Conservation (phyloP, 148 eudicot genomes). For the Limonium bicolor region DNA sequence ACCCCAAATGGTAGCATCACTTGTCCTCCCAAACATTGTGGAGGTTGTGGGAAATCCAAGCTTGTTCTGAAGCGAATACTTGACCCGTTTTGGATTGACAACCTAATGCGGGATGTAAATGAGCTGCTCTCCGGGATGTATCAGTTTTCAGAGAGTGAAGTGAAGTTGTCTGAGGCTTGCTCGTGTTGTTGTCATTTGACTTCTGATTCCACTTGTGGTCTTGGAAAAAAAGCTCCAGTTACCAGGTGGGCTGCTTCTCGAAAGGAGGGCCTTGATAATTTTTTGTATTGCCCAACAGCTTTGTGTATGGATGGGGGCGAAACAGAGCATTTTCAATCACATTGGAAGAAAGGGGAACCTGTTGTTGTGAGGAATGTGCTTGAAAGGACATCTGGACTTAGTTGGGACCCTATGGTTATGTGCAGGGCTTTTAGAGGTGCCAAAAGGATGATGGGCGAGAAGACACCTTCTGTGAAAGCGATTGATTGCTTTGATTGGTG, state of each 20-base stretch:
- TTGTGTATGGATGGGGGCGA: slow-evolving; percentile 22
- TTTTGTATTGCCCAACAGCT: slow-evolving; percentile 37
- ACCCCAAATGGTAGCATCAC: slow-evolving; percentile 29
- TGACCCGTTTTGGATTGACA: slow-evolving; percentile 36
- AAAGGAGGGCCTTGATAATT: slow-evolving; percentile 21
- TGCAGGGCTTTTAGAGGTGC: slow-evolving; percentile 75
- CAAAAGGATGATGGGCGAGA: slow-evolving; percentile 28
- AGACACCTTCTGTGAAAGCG: slow-evolving; percentile 45
- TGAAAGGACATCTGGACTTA: slow-evolving; percentile 48
- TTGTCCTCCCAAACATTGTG: slow-evolving; percentile 60
- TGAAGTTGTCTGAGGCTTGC: not conserved
- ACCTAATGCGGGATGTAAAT: slow-evolving; percentile 29
- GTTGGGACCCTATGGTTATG: slow-evolving; percentile 98
- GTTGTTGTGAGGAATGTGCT: slow-evolving; percentile 58
- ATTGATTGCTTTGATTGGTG: slow-evolving; percentile 75
- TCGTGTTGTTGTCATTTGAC: too few species aligned
- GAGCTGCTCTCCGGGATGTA: slow-evolving; percentile 12
- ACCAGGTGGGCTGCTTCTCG: slow-evolving; percentile 22
- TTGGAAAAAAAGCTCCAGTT: not conserved
- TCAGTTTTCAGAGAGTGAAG: too few species aligned
- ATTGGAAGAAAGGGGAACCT: slow-evolving; percentile 77
- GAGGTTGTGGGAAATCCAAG: slow-evolving; percentile 56
- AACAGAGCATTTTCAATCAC: slow-evolving; percentile 27
- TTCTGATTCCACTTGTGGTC: not conserved
- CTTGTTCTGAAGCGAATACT: slow-evolving; percentile 57